Base-by-base conservation (phyloP, 164 flowering plant species). In the Nelumbo lutea region DNA sequence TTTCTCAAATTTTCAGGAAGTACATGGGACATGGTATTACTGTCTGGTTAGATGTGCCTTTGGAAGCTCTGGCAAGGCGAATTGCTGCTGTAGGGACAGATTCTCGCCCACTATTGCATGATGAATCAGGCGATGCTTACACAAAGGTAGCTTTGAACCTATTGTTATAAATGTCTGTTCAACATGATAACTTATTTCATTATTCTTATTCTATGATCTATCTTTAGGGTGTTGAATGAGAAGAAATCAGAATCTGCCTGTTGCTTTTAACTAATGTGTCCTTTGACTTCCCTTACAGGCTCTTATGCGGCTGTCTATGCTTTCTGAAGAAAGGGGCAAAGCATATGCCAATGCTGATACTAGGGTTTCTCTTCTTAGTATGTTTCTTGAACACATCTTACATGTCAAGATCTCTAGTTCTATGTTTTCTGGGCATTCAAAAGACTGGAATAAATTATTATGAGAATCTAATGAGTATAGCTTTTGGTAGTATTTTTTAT, bases 41-140 rank as follows among this genome's bases (percentile, higher is more conserved):
- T 78, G 85, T 90, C 47, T 95, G 91, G 90, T 70, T 95, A 60
- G 99, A 95, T 77, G 99, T 95, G 47, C 99, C 99, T 61, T 68
- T 87, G 63, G 90, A 90, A 76, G 90, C 92, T 62, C 82, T 92
- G 78, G 98, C 97, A 14, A 80, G 71, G 66, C 83, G 98, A 73
- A 89, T 92, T 77, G 78, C 97, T 56, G 88, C 90, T 55, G 96
- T 86, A 3, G 98, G 98, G 64, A 92, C 93, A n/a, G 57, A 77
- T 55, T 88, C 97, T 64, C 96, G 98, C 14, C 98, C 98, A 58
- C 91, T 95, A 68, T 82, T 95, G 83, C 84, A 86, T 82, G 70
- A 83, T 7, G 94, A 84, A 47, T 72, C 89, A 1, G 96, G 91
- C 1, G 97, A 92, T 82, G 80, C 90, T 66, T 90, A 89, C 75